phyloP scores from a whole-genome alignment of 2,329 filamentous ascomycete species.

The Sclerotinia spermophila region DNA sequence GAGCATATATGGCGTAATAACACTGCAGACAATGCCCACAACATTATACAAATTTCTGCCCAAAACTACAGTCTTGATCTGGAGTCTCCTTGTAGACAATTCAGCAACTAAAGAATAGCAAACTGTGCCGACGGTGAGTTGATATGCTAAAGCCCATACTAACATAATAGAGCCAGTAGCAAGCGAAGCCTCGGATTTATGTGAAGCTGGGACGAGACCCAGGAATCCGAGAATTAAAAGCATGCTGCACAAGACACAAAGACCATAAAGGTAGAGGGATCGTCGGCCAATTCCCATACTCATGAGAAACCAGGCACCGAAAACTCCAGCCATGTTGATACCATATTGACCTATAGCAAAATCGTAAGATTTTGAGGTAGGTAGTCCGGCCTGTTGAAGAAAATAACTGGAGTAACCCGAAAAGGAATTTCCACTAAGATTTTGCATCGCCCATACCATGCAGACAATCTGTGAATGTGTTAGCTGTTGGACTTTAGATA shows the following conservation, averaged over 20 bases:
- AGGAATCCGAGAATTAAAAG: constrained; percentile 77
- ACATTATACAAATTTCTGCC: constrained; percentile 71
- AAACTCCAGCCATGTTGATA: constrained; percentile 51
- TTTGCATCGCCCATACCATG: constrained; percentile 63
- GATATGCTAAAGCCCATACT: constrained; percentile 77
- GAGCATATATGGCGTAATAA: constrained; percentile 88
- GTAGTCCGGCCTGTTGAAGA: constrained; percentile 55
- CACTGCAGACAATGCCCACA: constrained; percentile 73
- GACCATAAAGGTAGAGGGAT: constrained; percentile 51
- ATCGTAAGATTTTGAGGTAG: constrained; percentile 47
- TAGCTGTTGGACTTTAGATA: not conserved
- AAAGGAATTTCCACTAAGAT: constrained; percentile 59
- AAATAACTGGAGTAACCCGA: constrained; percentile 60
- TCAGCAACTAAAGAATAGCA: constrained; percentile 87
- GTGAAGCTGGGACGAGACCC: constrained; percentile 38
- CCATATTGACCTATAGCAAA: constrained; percentile 50
- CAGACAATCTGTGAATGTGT: constrained; percentile 41
- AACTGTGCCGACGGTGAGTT: constrained; percentile 83
- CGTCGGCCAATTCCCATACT: constrained; percentile 44
- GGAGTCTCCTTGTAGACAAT: constrained; percentile 74
- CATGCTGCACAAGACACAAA: constrained; percentile 49
- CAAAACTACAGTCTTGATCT: constrained; percentile 88
- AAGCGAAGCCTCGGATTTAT: constrained; percentile 28
- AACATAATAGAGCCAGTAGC: constrained; percentile 64
- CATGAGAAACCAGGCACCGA: constrained; percentile 52